These are phyloP conservation scores for Mycena citricolor DNA, from an alignment of 1,284 basidiomycete species.

Conservation along the genomic window DNA sequence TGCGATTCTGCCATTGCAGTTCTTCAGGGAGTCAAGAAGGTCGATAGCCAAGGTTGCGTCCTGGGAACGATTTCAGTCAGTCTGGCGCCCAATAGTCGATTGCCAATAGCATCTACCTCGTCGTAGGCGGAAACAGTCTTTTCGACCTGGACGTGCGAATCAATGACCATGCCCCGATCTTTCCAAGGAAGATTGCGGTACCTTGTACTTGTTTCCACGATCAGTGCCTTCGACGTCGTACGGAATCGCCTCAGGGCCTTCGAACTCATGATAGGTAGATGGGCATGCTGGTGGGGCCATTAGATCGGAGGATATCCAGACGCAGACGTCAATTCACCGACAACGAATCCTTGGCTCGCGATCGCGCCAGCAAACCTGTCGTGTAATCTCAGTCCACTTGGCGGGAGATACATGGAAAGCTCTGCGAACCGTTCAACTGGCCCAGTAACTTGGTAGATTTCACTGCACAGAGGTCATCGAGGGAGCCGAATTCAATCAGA, in stretches of 20 bases:
- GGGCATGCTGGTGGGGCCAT: slow-evolving; percentile 58
- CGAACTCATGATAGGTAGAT: slow-evolving; percentile 87
- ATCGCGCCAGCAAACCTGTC: slow-evolving; percentile 80
- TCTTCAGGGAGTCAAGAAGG: slow-evolving; percentile 66
- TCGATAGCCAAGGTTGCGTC: slow-evolving; percentile 79
- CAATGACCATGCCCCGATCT: neutral
- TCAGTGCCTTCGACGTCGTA: slow-evolving; percentile 86
- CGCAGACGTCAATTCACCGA: slow-evolving; percentile 45
- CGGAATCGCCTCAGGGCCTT: slow-evolving; percentile 81
- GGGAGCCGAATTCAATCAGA: slow-evolving; percentile 1
- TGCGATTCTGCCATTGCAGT: slow-evolving; percentile 88
- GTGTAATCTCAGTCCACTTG: neutral
- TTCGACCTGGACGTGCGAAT: slow-evolving; percentile 60
- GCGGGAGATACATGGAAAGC: neutral
- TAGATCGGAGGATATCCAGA: neutral
- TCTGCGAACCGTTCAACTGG: slow-evolving; percentile 66
- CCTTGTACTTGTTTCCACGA: slow-evolving; percentile 88
- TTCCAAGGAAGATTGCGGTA: slow-evolving; percentile 23
- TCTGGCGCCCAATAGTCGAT: too few relatives aligned
- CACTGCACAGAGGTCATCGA: slow-evolving; percentile 41
- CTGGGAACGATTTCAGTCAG: slow-evolving; percentile 36
- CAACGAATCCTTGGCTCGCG: slow-evolving; percentile 83
- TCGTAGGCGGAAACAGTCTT: slow-evolving; percentile 83
- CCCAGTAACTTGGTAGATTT: slow-evolving; percentile 86
- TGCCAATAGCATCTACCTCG: slow-evolving; percentile 51